Base-by-base conservation (phyloP, 352 stramenopile genomes). In the Pythium scleroteichum region DNA sequence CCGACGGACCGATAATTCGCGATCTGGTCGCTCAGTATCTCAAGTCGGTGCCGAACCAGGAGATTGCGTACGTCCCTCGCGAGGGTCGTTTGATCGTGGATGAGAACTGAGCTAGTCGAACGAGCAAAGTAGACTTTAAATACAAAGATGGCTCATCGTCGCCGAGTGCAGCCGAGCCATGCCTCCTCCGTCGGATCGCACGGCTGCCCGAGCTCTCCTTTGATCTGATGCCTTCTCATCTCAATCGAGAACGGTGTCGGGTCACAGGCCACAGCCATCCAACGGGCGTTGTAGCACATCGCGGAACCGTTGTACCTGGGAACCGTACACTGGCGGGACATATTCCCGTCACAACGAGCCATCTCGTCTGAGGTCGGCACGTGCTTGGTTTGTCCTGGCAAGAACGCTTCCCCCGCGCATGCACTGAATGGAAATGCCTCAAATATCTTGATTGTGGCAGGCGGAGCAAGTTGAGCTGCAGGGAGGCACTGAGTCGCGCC, bases 221-320 rank as follows among this genome's bases (percentile, higher is more conserved):
- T 56, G 52, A 84, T 81, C 52, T 81, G 72, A 17, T 44, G 53
- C 1, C 53, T 63, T 2, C 72, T 58, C 64, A 77, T 72, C 23
- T 66, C 49, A n/a, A 71, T 58, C 3, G 52, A 38, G 23, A 62
- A 57, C 3, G 49, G 17, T n/a, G 60, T 70, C 17, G 24, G 26
- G 14, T 53, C 49, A 52, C 71, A 83, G 4, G 54, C 32, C 9
- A 78, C 70, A 2, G 19, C 63, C 66, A 79, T 78, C 47, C 66
- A 58, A 0, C 62, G 51, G 5, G 58, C 38, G 48, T 67, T 73
- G 54, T 75, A 79, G 59, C 66, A 80, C 52, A 79, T 77, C 0
- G 44, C 54, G 0, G 64, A 35, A 0, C 20, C 2, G 10, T 64
- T 32, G 2, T 44, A 20, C 4, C 45, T 39, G n/a, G 44, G 27